phyloP scores from a whole-genome alignment of 345 rosid species.

The Psidium friedrichsthalianum region DNA sequence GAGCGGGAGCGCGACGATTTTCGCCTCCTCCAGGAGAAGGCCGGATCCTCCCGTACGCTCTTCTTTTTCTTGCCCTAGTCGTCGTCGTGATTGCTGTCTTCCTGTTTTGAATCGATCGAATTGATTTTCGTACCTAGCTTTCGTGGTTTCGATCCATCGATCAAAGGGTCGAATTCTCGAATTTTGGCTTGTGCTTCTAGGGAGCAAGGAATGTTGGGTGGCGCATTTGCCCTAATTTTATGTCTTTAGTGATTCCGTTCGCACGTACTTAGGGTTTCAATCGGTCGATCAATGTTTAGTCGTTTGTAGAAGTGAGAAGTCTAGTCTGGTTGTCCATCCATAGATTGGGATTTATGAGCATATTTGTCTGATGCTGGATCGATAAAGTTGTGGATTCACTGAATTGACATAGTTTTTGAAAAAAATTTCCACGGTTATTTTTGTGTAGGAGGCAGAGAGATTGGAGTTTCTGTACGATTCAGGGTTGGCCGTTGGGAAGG shows the following conservation, averaged over 20 bases:
- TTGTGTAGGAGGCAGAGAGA: constrained; percentile 78
- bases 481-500: constrained; percentile 81
- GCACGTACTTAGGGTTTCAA: constrained; percentile 5
- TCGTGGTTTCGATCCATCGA: neutral
- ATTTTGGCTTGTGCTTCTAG: neutral
- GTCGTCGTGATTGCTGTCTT: neutral
- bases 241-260: neutral
- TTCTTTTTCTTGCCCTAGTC: neutral
- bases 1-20: constrained; percentile 90
- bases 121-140: neutral
- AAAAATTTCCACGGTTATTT: neutral
- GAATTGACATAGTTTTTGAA: constrained; percentile 1
- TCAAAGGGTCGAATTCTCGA: neutral
- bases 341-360: neutral
- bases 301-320: neutral
- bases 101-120: neutral
- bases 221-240: neutral
- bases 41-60: constrained; percentile 82
- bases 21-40: constrained; percentile 86
- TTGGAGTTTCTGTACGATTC: constrained; percentile 91
- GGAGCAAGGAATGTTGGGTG: neutral
- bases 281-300: neutral
- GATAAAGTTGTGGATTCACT: neutral
- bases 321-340: neutral
- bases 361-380: neutral